A percentile compares a stretch with the other conserved stretches of the same genome.
phyloP scores from a whole-genome alignment of 805 yeast genomes.

The Monosporozyma yasuniensis region DNA sequence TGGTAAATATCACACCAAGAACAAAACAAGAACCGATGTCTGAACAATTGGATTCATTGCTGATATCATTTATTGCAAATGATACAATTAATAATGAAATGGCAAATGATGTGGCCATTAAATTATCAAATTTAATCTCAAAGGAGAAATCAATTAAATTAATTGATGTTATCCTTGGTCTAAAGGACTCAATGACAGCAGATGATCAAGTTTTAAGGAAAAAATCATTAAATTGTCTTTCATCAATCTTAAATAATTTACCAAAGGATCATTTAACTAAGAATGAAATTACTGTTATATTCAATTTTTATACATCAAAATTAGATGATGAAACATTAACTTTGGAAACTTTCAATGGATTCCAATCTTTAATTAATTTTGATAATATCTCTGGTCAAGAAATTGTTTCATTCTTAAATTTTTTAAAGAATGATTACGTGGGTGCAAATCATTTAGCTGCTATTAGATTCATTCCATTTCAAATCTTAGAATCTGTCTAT shows the following conservation, averaged over 20 bases:
- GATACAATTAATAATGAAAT: slow-evolving; percentile 29
- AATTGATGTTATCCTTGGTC: slow-evolving; percentile 44
- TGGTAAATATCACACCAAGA: no score
- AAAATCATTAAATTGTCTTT: slow-evolving; percentile 39
- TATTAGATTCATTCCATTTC: slow-evolving; percentile 52
- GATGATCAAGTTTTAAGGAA: slow-evolving; percentile 46
- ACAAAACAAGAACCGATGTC: not conserved
- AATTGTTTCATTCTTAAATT: slow-evolving; percentile 31
- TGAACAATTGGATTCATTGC: slow-evolving; percentile 5
- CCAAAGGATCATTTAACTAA: slow-evolving; percentile 26
- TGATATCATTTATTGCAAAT: slow-evolving; percentile 33
- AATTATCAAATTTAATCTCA: slow-evolving; percentile 23
- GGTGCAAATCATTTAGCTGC: slow-evolving; percentile 53
- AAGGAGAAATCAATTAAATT: slow-evolving; percentile 28
- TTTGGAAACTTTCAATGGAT: slow-evolving; percentile 44
- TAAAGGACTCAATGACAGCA: slow-evolving; percentile 58
- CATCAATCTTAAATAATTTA: slow-evolving; percentile 31
- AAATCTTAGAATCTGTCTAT: slow-evolving; percentile 35
- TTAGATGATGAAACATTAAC: slow-evolving; percentile 54
- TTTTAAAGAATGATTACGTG: slow-evolving; percentile 37
- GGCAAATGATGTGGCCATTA: slow-evolving; percentile 23
- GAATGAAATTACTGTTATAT: slow-evolving; percentile 34
- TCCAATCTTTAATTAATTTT: slow-evolving; percentile 45
- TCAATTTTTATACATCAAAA: slow-evolving; percentile 53
- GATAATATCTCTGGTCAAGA: slow-evolving; percentile 36